Percentiles rank a stretch among this genome's conserved stretches.
These are phyloP conservation scores for Pontederia crassipes DNA, from an alignment of 176 grass and related monocot genomes.

Conservation along the genomic window DNA sequence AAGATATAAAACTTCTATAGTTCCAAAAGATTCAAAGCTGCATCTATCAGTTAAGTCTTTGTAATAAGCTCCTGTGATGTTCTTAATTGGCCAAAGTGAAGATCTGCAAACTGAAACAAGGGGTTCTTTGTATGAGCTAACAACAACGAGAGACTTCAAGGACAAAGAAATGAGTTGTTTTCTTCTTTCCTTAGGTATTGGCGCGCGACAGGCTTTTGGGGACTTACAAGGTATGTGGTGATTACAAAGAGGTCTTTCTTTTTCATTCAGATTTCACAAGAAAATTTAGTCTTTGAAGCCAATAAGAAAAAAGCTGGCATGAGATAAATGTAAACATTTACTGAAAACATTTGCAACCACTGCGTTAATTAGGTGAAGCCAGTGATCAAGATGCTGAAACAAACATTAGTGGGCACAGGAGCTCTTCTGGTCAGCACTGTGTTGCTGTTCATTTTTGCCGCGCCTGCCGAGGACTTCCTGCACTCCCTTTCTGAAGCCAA, in stretches of 20 bases:
- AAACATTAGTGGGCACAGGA: constrained; percentile 85
- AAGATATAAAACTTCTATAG: no score
- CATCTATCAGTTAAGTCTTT: no score
- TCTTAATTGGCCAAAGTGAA: no score
- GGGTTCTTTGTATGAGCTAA: no score
- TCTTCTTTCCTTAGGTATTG: constrained; percentile 41
- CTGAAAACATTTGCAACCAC: neutral
- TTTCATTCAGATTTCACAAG: neutral
- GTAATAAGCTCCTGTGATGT: no score
- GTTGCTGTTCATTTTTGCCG: constrained; percentile 56
- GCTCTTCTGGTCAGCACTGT: constrained; percentile 59
- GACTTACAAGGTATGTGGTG: constrained; percentile 60
- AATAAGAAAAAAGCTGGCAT: no score
- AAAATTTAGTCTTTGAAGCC: neutral
- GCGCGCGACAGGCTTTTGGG: constrained; percentile 89
- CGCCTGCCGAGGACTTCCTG: constrained; percentile 61
- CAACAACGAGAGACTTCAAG: no score
- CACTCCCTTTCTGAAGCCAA: constrained; percentile 35
- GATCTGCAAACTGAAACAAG: no score
- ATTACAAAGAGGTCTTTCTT: neutral
- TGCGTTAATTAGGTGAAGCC: constrained; percentile 56
- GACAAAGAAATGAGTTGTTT: neutral
- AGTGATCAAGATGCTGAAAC: constrained; percentile 85
- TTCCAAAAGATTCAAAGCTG: no score
- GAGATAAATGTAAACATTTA: no score